Evolutionary conservation across 768 basidiomycete species (phyloP), one percentile per base, ranked within the genome.

Genomic region (Boletus subparvulus): DNA sequence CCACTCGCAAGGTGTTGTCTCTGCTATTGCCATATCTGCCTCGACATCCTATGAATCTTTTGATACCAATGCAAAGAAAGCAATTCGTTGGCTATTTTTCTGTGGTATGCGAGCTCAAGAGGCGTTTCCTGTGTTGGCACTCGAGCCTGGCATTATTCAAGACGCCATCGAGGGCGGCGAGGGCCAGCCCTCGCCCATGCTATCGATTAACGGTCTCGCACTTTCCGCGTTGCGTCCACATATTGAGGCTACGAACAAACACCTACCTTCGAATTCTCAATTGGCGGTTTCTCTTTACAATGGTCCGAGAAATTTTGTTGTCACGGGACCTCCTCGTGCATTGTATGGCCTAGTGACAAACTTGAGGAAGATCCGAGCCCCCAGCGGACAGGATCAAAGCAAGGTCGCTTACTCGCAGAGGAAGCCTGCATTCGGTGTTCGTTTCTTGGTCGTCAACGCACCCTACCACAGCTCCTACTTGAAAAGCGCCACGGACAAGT

Each of bases 401-500:
- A 97, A 97, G 76, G 78, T 84, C 3, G 91, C 94, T 11, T 96
- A 88, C 77, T 96, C 94, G 9, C 94, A 98, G 77, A 84, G 97
- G 64, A 96, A 96, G 74, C 87, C 91, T 7, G 90, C 92, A 6
- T 98, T 99, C 74, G 88, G 85, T 42, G 83, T 90, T 47, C 87
- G 97, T 44, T 99, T 98, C 80, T 77, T 99, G 65, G 88, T 92
- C n/a, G 90, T 99, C 67, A 89, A 86, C 51, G 96, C 94, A 2
- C 97, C 97, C 1, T 99, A 94, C 76, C 97, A 99, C 79, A 95
- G 94, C 73, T 77, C 78, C 19, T 96, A 98, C 73, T 78, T 99
- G 52, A 68, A 69, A 17, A 86, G 82, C 30, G 88, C 85, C 1
- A 84, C 92, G 3, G 83, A 93, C 60, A 89, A 85, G 72, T 74